Conservation (phyloP, 2,329 filamentous ascomycete genomes). For the Sclerotinia spermophila region DNA sequence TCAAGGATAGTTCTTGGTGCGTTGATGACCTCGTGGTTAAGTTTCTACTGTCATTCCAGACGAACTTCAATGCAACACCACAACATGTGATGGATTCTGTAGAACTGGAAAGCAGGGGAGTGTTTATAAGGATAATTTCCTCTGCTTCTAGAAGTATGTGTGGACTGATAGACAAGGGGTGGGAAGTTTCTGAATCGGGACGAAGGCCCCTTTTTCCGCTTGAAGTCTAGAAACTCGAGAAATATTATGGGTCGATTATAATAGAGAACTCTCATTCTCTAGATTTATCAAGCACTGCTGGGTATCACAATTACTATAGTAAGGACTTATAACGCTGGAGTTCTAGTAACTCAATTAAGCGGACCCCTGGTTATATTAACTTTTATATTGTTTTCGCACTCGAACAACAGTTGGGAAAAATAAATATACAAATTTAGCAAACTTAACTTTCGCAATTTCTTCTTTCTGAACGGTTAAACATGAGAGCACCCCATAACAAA, state of each 20-base stretch:
- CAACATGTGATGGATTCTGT: neutral
- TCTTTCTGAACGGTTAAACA: neutral
- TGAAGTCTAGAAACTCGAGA: neutral
- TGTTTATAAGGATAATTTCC: accelerated
- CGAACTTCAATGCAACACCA: neutral
- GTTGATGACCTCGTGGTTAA: neutral
- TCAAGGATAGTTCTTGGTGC: too few species aligned
- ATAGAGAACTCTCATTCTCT: neutral
- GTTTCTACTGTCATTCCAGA: too few species aligned
- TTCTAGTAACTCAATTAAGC: neutral
- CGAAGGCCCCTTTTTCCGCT: neutral
- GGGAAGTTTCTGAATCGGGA: neutral
- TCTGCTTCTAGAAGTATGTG: neutral
- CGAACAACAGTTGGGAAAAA: neutral
- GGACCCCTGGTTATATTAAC: neutral
- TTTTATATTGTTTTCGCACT: too few species aligned
- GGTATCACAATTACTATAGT: neutral
- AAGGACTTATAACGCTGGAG: neutral
- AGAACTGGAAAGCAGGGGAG: neutral
- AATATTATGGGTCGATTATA: neutral
- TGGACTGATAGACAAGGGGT: too few species aligned
- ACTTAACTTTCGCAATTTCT: neutral
- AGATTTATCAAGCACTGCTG: neutral
- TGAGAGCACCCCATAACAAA: accelerated
- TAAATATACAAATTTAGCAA: neutral